Evolutionary conservation across 148 eudicot genomes (phyloP).

Genomic region (Polygonum maritimum): DNA sequence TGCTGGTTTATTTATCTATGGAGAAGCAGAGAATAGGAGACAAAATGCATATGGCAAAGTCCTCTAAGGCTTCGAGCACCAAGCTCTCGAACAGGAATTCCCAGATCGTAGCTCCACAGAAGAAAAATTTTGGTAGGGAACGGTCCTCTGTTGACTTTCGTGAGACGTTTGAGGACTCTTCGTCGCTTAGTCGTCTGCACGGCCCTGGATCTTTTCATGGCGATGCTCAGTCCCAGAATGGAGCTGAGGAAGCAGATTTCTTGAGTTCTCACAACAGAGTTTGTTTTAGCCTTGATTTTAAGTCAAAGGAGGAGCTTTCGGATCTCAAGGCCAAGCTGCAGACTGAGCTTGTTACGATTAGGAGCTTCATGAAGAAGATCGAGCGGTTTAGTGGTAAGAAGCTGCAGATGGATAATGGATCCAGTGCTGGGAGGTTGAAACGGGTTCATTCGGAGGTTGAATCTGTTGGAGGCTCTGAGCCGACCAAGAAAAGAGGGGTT

Average conservation of each 20-base stretch:
- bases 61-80: constrained; percentile 32
- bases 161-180: constrained; percentile 29
- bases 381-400: constrained; percentile 31
- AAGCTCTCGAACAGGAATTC: constrained; percentile 11
- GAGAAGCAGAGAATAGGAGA: background rate
- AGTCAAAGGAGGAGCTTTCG: constrained; percentile 61
- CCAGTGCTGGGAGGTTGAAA: constrained; percentile 30
- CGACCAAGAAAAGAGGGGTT: constrained; percentile 38
- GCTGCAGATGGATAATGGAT: constrained; percentile 9
- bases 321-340: constrained; percentile 64
- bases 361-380: constrained; percentile 59
- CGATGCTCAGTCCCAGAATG: constrained; percentile 24
- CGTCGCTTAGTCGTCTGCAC: constrained; percentile 19
- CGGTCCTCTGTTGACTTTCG: constrained; percentile 19
- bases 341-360: constrained; percentile 56
- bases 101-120: constrained; percentile 19
- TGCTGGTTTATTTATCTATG: background rate
- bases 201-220: background rate
- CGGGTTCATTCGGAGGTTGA: constrained; percentile 44
- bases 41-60: background rate
- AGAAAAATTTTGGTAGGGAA: constrained; percentile 17
- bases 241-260: constrained; percentile 28
- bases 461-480: constrained; percentile 26
- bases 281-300: constrained; percentile 44
- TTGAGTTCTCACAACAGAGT: constrained; percentile 37